Base-by-base conservation (phyloP, 345 rosid species). In the Corchorus capsularis region DNA sequence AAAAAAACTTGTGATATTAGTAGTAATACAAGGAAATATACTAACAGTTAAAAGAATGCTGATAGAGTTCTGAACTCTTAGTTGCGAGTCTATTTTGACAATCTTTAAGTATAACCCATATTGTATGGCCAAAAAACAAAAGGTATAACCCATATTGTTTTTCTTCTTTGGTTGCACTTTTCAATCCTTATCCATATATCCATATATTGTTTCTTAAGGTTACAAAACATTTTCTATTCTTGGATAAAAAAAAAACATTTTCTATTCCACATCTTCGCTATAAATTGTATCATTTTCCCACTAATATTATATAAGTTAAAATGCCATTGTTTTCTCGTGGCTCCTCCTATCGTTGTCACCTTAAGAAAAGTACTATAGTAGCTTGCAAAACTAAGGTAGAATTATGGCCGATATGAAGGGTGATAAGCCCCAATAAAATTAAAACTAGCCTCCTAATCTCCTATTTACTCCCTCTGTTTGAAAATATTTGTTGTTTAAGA, bases 111-210 rank as follows among this genome's bases (percentile, higher is more conserved):
- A 27, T 27, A 27, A 27, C 27, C 27, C 27, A 0, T 16, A 62
- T 62, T 59, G 39, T 3, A n/a, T n/a, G n/a, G n/a, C n/a, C n/a
- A n/a, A n/a, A n/a, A n/a, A n/a, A n/a, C n/a, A n/a, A n/a, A n/a
- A n/a, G n/a, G n/a, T 27, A 27, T 27, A 27, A 27, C 27, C 27
- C 27, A 0, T 16, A 62, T 62, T 59, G 39, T 3, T 60, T 32
- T 60, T 39, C 9, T 61, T 41, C n/a, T 62, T 62, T 62, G 9
- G 27, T 62, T 62, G 0, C 66, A 62, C 11, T 37, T 63, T 6
- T 63, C 66, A 63, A 63, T 63, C 67, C 67, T 62, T 63, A 35
- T 37, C 67, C 66, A 0, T 6, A 3, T 63, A 35, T 37, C 67
- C 66, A 0, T 6, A 3, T 35, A 3, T 59, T 10, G 15, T 22